phyloP scores from a whole-genome alignment of 208 protist species.

The Acanthamoeba castellanii region DNA sequence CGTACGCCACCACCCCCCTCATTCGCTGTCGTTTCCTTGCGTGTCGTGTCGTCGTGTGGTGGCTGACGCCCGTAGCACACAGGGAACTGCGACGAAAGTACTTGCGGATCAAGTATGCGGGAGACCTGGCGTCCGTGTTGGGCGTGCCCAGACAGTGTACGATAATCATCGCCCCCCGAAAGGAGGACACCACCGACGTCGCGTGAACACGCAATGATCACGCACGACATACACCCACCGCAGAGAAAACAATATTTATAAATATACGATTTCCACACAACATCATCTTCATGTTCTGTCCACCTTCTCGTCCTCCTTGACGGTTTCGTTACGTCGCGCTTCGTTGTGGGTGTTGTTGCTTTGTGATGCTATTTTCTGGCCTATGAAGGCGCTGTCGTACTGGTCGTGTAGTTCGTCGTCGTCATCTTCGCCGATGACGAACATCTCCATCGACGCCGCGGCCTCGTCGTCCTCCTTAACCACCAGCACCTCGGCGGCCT shows the following conservation, averaged over 20 bases:
- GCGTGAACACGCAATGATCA: not conserved
- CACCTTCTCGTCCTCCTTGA: not conserved
- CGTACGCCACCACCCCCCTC: not conserved
- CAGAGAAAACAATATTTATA: too few relatives aligned
- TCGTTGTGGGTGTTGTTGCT: not conserved
- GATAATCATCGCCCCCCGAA: slow-evolving; percentile 24
- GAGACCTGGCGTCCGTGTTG: slow-evolving; percentile 58
- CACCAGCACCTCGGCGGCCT: not conserved
- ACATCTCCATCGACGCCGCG: not conserved
- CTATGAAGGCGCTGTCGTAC: not conserved
- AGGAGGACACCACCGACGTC: not conserved
- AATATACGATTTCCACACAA: too few relatives aligned
- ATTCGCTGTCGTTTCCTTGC: too few relatives aligned
- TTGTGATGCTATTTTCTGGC: not conserved
- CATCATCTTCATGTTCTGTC: not conserved
- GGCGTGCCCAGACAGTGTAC: slow-evolving; percentile 34
- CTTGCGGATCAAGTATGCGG: slow-evolving; percentile 21
- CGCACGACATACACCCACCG: not conserved
- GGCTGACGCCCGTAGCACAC: not conserved
- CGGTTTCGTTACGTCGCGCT: not conserved
- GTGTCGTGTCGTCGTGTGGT: too few relatives aligned
- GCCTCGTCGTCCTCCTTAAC: not conserved
- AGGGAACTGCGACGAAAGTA: slow-evolving; percentile 34
- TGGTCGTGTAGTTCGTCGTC: not conserved
- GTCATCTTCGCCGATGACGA: slow-evolving; percentile 6